phyloP scores from a whole-genome alignment of 495 filamentous ascomycete species.

The Aspergillus kassunensis region DNA sequence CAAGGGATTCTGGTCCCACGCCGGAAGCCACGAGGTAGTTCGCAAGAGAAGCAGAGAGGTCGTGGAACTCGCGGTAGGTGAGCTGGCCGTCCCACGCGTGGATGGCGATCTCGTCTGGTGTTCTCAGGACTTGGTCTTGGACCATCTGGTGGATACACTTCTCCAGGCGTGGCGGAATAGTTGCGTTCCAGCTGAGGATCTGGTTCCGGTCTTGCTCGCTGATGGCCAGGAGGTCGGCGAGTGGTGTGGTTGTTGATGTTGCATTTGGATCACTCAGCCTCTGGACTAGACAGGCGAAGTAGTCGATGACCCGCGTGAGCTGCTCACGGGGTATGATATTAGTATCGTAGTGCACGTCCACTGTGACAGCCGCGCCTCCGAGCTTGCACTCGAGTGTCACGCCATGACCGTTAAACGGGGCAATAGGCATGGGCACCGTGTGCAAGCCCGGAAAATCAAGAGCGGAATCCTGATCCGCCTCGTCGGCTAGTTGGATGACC shows the following conservation, averaged over 20 bases:
- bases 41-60: conserved; percentile 43
- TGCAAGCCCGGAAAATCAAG: conserved; percentile 47
- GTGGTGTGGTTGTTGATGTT: too few relatives aligned
- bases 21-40: conserved; percentile 40
- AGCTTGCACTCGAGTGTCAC: conserved; percentile 39
- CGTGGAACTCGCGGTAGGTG: conserved; percentile 52
- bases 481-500: conserved; percentile 47
- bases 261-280: too few relatives aligned
- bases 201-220: background rate
- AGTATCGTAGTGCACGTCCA: too few relatives aligned
- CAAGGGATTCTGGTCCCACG: conserved; percentile 43
- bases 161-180: background rate
- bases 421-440: conserved; percentile 46
- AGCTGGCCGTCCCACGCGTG: conserved; percentile 20
- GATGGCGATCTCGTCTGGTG: background rate
- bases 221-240: background rate
- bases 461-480: conserved; percentile 22
- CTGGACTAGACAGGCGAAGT: background rate
- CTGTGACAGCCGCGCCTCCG: background rate
- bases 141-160: background rate
- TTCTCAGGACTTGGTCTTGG: background rate
- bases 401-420: too few relatives aligned
- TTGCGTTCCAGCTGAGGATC: background rate
- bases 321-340: too few relatives aligned
- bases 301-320: background rate